A percentile compares a stretch with the other conserved stretches of the same genome.
These are phyloP conservation scores for Pestalotiopsis sp. DNA, from an alignment of 2,329 filamentous ascomycete genomes.

Conservation along the genomic window DNA sequence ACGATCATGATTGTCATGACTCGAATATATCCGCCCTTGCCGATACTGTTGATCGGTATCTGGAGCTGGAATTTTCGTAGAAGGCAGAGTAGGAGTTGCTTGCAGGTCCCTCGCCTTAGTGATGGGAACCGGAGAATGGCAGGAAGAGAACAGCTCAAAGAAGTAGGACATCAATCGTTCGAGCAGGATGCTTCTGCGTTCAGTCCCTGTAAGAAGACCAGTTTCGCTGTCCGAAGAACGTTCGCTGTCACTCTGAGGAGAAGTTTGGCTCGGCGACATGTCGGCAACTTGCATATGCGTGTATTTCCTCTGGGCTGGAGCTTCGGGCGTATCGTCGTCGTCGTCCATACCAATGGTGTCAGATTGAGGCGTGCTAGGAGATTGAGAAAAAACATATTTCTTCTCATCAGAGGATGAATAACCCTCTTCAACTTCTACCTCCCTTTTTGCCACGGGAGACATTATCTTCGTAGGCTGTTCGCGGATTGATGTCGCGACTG, in stretches of 20 bases:
- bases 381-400: background rate
- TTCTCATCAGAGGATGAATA: background rate
- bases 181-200: conserved; percentile 7
- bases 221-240: background rate
- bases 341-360: background rate
- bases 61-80: no score
- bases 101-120: background rate
- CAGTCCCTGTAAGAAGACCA: background rate
- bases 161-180: conserved; percentile 20
- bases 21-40: no score
- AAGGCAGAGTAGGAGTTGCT: no score
- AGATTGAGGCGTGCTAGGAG: background rate
- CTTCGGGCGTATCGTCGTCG: background rate
- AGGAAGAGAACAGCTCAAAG: conserved; percentile 10
- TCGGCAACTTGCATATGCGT: background rate
- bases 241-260: conserved; percentile 12
- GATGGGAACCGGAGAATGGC: background rate
- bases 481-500: background rate
- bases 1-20: no score
- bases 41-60: no score
- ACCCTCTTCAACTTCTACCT: background rate
- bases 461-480: background rate
- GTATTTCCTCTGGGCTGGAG: background rate
- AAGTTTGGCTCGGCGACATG: background rate
- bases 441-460: background rate